Evolutionary conservation across 192 early-diverging fungal genomes (phyloP), one percentile per base, ranked within the genome.

Genomic region (Backusella mclennaniae): DNA sequence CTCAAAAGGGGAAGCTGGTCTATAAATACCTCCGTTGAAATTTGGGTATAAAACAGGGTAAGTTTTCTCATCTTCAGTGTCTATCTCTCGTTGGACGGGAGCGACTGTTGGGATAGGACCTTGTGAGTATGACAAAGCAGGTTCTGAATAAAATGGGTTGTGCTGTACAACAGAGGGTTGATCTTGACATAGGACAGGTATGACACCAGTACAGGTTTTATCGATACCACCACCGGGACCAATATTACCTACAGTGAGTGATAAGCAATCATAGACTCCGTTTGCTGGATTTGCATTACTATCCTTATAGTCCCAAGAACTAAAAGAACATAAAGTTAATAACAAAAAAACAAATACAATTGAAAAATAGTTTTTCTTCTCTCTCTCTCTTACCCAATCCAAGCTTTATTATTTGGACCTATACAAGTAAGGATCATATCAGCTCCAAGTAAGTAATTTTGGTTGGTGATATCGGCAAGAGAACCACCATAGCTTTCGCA

Each of bases 291-390:
- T 15, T 0, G 19, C 2, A 70, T 26, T 19, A 21, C 26, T 29
- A 63, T 63, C 36, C 14, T 4, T 63, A 63, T 42, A 42, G 42
- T 71, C 70, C 70, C 69, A 71, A 17, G 69, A 44, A n/a, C 69
- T 70, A 46, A 44, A 9, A 23, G 6, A 53, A 1, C 17, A 53
- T 7, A 21, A 53, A 23, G n/a, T 56, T 23, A 31, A 36, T 23
- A 21, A 36, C 6, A 15, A 33, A 68, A 68, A 68, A 36, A n/a
- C 1, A 26, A 68, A 39, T 39, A 12, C 11, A 33, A 33, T 33
- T 33, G 2, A 69, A 21, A 38, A 38, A 39, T 69, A 14, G 6
- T n/a, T 21, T 6, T 49, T 49, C 6, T 44, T 59, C 8, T 29
- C 0, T 63, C 33, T 33, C 33, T 29, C 26, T 29, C 26, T 14